These are phyloP conservation scores for Cucumis sativus DNA, from an alignment of 306 rosid genomes.

Conservation along the genomic window Cucumber_9930_V3 NC_026659.2:25539501-25540000, in stretches of 20 bases:
- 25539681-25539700: constrained; percentile 74
- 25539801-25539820: constrained; percentile 26
- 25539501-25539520: background rate
- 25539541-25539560: background rate
- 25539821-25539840: background rate
- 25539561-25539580: background rate
- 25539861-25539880: background rate
- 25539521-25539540: background rate
- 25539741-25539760: constrained; percentile 82
- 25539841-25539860: background rate
- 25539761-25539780: constrained; percentile 97
- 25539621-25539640: background rate
- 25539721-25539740: constrained; percentile 90
- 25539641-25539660: background rate
- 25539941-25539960: background rate
- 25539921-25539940: background rate
- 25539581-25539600: background rate
- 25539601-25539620: constrained; percentile 3
- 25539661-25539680: constrained; percentile 14
- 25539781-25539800: constrained; percentile 97
- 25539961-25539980: background rate
- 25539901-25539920: background rate
- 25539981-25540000: constrained; percentile 11
- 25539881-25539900: background rate
- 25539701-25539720: constrained; percentile 96